Base-by-base conservation (phyloP, 805 yeast genomes). In the Saccharomycopsis sp. region DNA sequence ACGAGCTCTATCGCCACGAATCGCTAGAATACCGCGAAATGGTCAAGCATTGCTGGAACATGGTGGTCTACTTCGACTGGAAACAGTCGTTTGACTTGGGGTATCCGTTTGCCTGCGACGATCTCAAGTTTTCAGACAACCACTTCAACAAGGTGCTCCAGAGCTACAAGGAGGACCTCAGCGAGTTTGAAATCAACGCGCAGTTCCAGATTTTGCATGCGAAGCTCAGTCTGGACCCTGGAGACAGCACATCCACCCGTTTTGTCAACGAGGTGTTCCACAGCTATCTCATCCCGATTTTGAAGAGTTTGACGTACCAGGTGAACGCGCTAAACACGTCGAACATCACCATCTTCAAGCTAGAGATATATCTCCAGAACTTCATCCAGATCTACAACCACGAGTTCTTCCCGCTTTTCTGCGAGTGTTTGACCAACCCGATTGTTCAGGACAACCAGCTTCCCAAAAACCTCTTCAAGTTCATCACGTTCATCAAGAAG, bases 1-100 rank as follows among this genome's bases (percentile, higher is more conserved):
- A 59, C 15, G 41, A 29, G 14, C 20, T 47, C 16, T 61, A 56
- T 21, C 15, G 20, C 20, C 59, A 59, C 14, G 21, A n/a, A 12
- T 24, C 58, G 2, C 7, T 18, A 8, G 57, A 54, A 16, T 47
- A 56, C 18, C 50, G 52, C 8, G 52, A 37, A 14, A 59, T 57
- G 62, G 41, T 60, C 8, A 57, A 56, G 24, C 50, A 51, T 23
- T 46, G 54, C 15, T 62, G 64, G 64, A 41, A 47, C n/a, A 59
- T 50, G 34, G 34, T 58, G 15, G 24, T 60, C 12, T 53, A 52
- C 14, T 21, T 57, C 2, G 64, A 62, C 51, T 54, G 56, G 56
- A 24, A 46, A 18, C 61, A 60, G 29, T 52, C 58, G n/a, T 62
- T 62, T 47, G 61, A 60, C 47, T 53, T 62, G 29, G 64, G 64